phyloP scores from a whole-genome alignment of 31 red algal genomes.

The Bonnemaisonia californica region DNA sequence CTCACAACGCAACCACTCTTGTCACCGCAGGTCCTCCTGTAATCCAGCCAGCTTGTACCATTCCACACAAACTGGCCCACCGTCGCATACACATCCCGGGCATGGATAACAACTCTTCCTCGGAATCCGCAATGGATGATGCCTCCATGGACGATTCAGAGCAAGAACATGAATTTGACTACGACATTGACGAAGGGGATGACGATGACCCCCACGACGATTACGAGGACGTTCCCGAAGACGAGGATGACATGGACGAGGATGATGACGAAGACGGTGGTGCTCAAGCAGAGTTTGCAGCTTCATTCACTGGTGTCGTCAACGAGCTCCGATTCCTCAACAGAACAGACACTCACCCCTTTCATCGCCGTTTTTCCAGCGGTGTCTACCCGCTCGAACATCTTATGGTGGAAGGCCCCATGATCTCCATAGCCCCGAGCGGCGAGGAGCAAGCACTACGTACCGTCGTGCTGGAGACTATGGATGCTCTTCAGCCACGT shows the following conservation, averaged over 20 bases:
- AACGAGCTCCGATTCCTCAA: not conserved
- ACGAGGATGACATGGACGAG: constrained; percentile 53
- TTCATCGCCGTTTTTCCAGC: not conserved
- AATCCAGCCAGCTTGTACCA: too few species aligned
- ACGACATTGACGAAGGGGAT: constrained; percentile 49
- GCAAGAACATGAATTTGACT: constrained; percentile 42
- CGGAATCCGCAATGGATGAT: constrained; percentile 32
- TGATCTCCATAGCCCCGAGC: not conserved
- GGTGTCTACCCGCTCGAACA: not conserved
- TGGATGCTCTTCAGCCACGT: not conserved
- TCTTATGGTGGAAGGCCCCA: not conserved
- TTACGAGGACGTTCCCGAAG: constrained; percentile 55
- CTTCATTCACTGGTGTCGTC: not conserved
- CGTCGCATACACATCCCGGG: too few species aligned
- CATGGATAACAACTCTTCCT: constrained; percentile 47
- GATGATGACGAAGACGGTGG: constrained; percentile 31
- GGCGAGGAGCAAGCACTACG: not conserved
- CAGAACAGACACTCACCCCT: not conserved
- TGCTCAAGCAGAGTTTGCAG: not conserved
- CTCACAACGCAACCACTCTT: too few species aligned
- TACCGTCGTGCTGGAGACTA: not conserved
- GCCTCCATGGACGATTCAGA: constrained; percentile 39
- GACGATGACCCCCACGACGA: constrained; percentile 50
- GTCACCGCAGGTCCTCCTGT: too few species aligned
- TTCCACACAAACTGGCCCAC: too few species aligned